These are phyloP conservation scores for Ashbya aceris DNA, from an alignment of 1,139 yeast species.

Conservation along the genomic window DNA sequence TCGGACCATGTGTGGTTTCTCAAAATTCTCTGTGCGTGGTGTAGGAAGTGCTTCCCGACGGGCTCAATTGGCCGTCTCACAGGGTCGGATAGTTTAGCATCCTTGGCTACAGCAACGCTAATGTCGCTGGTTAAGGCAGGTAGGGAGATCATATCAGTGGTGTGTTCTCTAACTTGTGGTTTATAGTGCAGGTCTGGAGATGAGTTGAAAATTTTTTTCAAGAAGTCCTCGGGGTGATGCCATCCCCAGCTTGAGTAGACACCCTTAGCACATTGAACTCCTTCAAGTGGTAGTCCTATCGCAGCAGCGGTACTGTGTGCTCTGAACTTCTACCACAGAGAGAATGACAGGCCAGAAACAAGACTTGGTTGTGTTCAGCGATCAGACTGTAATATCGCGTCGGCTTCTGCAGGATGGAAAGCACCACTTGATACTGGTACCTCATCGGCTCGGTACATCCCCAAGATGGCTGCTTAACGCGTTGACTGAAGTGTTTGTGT, in stretches of 20 bases:
- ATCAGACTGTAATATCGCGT: conserved; percentile 40
- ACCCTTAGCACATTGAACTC: background rate
- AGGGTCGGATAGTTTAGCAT: conserved; percentile 50
- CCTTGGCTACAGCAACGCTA: conserved; percentile 44
- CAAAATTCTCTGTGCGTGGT: conserved; percentile 92
- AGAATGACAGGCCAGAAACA: conserved; percentile 40
- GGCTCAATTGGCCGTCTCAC: conserved; percentile 89
- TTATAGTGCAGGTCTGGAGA: background rate
- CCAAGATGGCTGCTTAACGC: conserved; percentile 55
- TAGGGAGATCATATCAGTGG: conserved; percentile 23
- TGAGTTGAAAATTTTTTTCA: background rate
- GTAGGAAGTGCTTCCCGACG: conserved; percentile 90
- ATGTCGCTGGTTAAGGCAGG: conserved; percentile 34
- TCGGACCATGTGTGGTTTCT: conserved; percentile 99
- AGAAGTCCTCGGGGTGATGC: background rate
- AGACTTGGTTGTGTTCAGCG: conserved; percentile 48
- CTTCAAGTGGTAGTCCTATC: background rate
- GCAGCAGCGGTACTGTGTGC: no score
- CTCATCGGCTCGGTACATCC: conserved; percentile 53
- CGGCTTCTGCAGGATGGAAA: conserved; percentile 20
- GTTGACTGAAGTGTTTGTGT: conserved; percentile 29
- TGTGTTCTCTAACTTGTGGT: background rate
- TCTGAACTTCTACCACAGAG: background rate
- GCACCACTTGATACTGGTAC: conserved; percentile 38
- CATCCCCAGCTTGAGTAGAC: no score